These are phyloP conservation scores for Tulasnella calospora DNA, from an alignment of 768 basidiomycete genomes.

Conservation along the genomic window DNA sequence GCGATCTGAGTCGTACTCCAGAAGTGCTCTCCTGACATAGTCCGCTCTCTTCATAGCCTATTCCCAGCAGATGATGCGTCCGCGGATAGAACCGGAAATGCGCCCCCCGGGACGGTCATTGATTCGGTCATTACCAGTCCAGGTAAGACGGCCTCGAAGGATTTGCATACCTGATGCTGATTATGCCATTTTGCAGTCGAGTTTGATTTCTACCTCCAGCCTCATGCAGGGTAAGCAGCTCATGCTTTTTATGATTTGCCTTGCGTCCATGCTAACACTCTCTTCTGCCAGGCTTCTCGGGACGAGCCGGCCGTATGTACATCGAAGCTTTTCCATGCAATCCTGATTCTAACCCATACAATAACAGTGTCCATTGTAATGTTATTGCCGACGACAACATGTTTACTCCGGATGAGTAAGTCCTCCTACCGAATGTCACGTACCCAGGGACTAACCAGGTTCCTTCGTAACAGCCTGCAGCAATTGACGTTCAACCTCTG, in stretches of 20 bases:
- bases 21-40: not conserved
- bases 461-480: constrained; percentile 13
- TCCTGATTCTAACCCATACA: not conserved
- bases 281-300: constrained; percentile 6
- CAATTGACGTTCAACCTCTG: constrained; percentile 23
- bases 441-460: not conserved
- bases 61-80: constrained; percentile 48
- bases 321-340: not conserved
- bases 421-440: constrained; percentile 45
- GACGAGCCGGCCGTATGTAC: constrained; percentile 9
- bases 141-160: not conserved
- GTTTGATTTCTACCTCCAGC: constrained; percentile 73
- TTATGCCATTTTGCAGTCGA: constrained; percentile 47
- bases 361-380: constrained; percentile 12
- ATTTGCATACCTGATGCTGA: not conserved
- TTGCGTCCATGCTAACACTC: not conserved
- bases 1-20: not conserved
- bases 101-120: constrained; percentile 71
- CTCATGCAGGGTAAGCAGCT: constrained; percentile 53
- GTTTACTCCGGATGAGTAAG: constrained; percentile 23
- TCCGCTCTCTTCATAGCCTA: constrained; percentile 34
- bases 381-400: constrained; percentile 16
- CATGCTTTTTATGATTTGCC: not conserved
- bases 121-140: constrained; percentile 41
- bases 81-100: constrained; percentile 65